A percentile compares a stretch with the other conserved stretches of the same genome.
phyloP scores from a whole-genome alignment of 2,329 filamentous ascomycete genomes.

The Biscogniauxia sp. region DNA sequence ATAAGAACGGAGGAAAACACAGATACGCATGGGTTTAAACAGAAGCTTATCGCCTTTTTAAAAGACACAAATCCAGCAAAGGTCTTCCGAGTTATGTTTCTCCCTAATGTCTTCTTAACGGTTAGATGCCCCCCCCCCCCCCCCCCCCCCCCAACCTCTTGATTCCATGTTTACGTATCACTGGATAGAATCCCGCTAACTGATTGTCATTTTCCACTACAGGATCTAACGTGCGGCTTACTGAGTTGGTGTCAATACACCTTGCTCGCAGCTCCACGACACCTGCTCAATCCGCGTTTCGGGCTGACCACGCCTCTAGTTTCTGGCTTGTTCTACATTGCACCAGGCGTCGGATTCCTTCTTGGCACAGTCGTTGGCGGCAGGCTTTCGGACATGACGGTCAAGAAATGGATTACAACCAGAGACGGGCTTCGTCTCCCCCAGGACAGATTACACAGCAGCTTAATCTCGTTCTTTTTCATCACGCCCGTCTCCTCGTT shows the following conservation, averaged over 20 bases:
- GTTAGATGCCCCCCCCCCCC: too few species aligned
- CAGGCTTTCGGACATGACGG: constrained; percentile 65
- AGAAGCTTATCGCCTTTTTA: neutral
- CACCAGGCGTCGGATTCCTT: constrained; percentile 69
- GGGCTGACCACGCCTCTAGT: constrained; percentile 63
- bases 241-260: constrained; percentile 41
- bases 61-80: constrained; percentile 22
- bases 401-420: constrained; percentile 62
- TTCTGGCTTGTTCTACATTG: constrained; percentile 71
- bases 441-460: constrained; percentile 65
- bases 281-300: constrained; percentile 73
- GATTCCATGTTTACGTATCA: too few species aligned
- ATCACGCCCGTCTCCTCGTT: too few species aligned
- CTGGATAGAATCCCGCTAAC: too few species aligned
- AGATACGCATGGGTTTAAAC: neutral
- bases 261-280: constrained; percentile 65
- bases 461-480: too few species aligned
- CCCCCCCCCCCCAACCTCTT: too few species aligned
- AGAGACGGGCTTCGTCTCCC: constrained; percentile 59
- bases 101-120: constrained; percentile 18
- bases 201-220: neutral
- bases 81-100: constrained; percentile 20
- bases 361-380: constrained; percentile 70
- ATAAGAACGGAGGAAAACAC: neutral
- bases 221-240: constrained; percentile 21